Evolutionary conservation across 768 basidiomycete genomes (phyloP).

Genomic region (Chalciporus pseudorubinellus): DNA sequence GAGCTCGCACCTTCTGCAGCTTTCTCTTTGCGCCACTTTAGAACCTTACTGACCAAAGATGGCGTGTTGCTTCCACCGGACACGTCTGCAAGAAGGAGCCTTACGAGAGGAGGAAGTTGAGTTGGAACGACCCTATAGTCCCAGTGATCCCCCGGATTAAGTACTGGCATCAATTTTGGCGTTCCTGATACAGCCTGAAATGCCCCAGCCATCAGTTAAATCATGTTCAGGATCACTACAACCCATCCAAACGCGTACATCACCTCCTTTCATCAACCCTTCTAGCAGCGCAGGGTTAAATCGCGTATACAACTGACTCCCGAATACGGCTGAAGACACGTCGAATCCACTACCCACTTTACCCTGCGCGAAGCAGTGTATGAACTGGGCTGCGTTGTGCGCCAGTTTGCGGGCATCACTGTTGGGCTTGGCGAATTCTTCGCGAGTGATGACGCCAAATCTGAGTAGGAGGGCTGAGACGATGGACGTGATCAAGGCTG

Average conservation of each 20-base stretch:
- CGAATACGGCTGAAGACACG: slow-evolving; percentile 89
- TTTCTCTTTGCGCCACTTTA: slow-evolving; percentile 81
- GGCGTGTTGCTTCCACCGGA: slow-evolving; percentile 97
- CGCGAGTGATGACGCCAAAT: slow-evolving; percentile 55
- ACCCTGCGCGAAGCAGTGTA: slow-evolving; percentile 95
- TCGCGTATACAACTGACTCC: slow-evolving; percentile 89
- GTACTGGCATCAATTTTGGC: slow-evolving; percentile 47
- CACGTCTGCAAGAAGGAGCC: slow-evolving; percentile 91
- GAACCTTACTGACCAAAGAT: slow-evolving; percentile 85
- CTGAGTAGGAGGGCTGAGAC: slow-evolving; percentile 83
- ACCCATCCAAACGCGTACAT: slow-evolving; percentile 18
- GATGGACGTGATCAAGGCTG: slow-evolving; percentile 94
- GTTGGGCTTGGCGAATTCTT: slow-evolving; percentile 44
- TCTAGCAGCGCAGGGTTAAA: slow-evolving; percentile 61
- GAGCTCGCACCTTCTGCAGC: slow-evolving; percentile 46
- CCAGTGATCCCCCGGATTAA: slow-evolving; percentile 62
- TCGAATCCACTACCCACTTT: slow-evolving; percentile 99
- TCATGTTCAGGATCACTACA: background rate
- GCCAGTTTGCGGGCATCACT: slow-evolving; percentile 58
- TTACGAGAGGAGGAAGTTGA: slow-evolving; percentile 77
- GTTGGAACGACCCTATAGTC: slow-evolving; percentile 68
- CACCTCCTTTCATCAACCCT: slow-evolving; percentile 19
- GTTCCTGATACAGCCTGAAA: slow-evolving; percentile 14
- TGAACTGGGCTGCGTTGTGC: slow-evolving; percentile 92
- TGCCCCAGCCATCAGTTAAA: background rate